Conservation (phyloP, 2,329 filamentous ascomycete species). For the Sclerotinia minor region DNA sequence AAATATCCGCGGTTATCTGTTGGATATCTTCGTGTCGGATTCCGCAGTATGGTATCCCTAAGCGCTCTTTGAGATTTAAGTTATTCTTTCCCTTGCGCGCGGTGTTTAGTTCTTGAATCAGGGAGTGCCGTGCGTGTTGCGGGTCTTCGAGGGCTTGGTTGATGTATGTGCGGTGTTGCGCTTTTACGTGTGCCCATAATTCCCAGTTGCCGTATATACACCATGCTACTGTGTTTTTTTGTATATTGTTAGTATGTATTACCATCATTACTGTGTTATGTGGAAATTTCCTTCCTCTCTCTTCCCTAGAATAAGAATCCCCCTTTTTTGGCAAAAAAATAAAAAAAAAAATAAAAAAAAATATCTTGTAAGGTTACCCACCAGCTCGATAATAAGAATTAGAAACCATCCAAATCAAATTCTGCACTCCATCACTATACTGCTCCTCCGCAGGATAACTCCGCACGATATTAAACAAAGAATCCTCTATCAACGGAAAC, state of each 20-base stretch:
- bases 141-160: background rate
- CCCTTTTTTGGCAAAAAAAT: no score
- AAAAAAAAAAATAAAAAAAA: no score
- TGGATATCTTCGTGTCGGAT: slow-evolving; percentile 15
- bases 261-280: no score
- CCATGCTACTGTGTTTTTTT: slow-evolving; percentile 3
- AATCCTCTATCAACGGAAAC: background rate
- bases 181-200: background rate
- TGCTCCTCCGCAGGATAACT: slow-evolving; percentile 1
- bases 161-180: background rate
- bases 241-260: background rate
- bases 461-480: background rate
- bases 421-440: background rate
- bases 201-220: slow-evolving; percentile 12
- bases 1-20: slow-evolving; percentile 17
- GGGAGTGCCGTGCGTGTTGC: background rate
- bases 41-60: slow-evolving; percentile 13
- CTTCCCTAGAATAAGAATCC: no score
- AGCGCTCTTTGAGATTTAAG: background rate
- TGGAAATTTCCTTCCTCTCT: no score
- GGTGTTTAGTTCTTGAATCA: background rate
- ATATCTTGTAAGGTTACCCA: no score
- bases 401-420: background rate
- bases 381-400: slow-evolving; percentile 2
- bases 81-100: background rate